phyloP scores from a whole-genome alignment of 768 basidiomycete species.

The Lentinula aciculospora region DNA sequence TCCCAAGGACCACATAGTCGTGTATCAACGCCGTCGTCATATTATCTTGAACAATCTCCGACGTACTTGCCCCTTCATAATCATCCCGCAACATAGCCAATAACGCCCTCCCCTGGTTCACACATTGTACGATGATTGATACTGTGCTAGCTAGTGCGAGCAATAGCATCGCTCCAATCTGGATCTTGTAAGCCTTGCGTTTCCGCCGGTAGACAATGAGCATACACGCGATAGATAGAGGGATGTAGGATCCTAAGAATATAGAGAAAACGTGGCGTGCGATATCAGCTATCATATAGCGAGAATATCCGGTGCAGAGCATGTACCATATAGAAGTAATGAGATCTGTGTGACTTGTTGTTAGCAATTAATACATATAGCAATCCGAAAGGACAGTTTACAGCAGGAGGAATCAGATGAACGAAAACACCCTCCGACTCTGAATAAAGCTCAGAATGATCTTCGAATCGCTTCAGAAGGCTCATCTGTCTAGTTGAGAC shows the following conservation, averaged over 20 bases:
- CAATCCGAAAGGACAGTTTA: neutral
- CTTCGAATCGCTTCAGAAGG: neutral
- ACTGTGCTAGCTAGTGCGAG: neutral
- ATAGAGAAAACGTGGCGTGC: neutral
- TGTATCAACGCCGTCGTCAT: neutral
- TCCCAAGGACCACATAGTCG: neutral
- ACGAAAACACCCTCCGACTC: neutral
- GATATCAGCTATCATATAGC: no score
- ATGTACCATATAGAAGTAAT: neutral
- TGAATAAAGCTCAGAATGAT: neutral
- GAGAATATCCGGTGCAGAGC: neutral
- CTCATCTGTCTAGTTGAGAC: neutral
- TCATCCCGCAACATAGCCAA: neutral
- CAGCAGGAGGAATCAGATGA: neutral
- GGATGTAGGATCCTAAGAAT: neutral
- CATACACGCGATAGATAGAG: neutral
- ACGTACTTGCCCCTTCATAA: neutral
- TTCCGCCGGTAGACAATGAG: neutral
- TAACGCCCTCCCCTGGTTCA: neutral
- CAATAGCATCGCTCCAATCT: neutral
- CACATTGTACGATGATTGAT: neutral
- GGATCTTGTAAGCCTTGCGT: neutral
- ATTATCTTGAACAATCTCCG: neutral
- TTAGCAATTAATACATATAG: neutral
- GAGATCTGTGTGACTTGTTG: neutral